phyloP scores from a whole-genome alignment of 1,284 basidiomycete genomes.

The Thelephora terrestris region DNA sequence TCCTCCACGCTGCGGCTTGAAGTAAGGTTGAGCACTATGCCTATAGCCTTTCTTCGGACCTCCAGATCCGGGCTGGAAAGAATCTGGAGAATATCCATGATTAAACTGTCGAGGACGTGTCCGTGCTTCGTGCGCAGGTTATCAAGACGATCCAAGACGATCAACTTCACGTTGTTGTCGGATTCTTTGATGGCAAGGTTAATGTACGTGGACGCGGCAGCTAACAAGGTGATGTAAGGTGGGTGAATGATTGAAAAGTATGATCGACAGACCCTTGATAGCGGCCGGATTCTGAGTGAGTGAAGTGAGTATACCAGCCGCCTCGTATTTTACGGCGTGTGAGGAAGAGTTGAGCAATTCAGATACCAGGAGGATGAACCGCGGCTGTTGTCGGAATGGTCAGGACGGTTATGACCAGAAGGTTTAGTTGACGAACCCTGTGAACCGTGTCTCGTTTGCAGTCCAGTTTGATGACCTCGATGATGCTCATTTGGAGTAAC shows the following conservation, averaged over 20 bases:
- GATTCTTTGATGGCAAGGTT: constrained; percentile 91
- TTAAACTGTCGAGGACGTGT: constrained; percentile 84
- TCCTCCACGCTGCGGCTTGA: constrained; percentile 97
- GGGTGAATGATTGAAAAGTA: background rate
- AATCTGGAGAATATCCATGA: constrained; percentile 94
- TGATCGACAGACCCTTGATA: constrained; percentile 63
- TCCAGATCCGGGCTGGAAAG: constrained; percentile 93
- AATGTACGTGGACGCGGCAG: constrained; percentile 85
- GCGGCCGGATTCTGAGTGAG: constrained; percentile 95
- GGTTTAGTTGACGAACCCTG: constrained; percentile 33
- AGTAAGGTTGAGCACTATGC: constrained; percentile 89
- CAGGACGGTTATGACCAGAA: constrained; percentile 10
- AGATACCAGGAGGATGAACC: constrained; percentile 92
- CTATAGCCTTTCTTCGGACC: constrained; percentile 88
- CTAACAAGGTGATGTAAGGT: constrained; percentile 29
- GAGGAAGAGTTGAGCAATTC: constrained; percentile 89
- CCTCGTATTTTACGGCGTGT: constrained; percentile 97
- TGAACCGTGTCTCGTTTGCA: constrained; percentile 79
- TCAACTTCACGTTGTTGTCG: constrained; percentile 99
- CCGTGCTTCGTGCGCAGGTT: constrained; percentile 80
- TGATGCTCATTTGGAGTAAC: constrained; percentile 90
- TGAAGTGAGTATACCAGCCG: constrained; percentile 90
- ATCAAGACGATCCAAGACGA: constrained; percentile 92
- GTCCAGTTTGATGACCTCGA: constrained; percentile 91
- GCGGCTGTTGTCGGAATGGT: constrained; percentile 38